phyloP scores from a whole-genome alignment of 1,284 basidiomycete species.

The Chalciporus sp. region DNA sequence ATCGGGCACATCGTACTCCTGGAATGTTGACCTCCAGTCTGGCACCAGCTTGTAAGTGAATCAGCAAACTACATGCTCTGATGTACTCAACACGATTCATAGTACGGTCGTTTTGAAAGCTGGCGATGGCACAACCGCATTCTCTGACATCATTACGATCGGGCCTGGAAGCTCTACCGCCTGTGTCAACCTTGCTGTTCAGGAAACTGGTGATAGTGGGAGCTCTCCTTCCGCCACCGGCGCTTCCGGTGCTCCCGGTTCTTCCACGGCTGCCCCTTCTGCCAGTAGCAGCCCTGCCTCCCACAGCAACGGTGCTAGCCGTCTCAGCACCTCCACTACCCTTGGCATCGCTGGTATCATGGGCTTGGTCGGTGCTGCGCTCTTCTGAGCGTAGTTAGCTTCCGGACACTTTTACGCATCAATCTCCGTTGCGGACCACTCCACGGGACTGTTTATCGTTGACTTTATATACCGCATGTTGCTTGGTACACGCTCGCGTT shows the following conservation, averaged over 20 bases:
- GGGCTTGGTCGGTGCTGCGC: slow-evolving; percentile 50
- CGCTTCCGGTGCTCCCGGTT: slow-evolving; percentile 11
- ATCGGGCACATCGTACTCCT: slow-evolving; percentile 52
- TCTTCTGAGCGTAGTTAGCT: slow-evolving; percentile 39
- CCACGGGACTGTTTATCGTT: slow-evolving; percentile 14
- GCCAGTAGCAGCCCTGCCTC: slow-evolving; percentile 24
- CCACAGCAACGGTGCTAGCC: slow-evolving; percentile 32
- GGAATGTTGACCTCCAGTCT: slow-evolving; percentile 58
- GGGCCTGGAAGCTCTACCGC: slow-evolving; percentile 40
- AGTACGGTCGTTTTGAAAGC: slow-evolving; percentile 64
- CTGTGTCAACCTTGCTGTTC: slow-evolving; percentile 26
- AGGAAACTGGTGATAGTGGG: slow-evolving; percentile 3
- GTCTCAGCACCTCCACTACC: slow-evolving; percentile 31
- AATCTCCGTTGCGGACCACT: slow-evolving; percentile 12
- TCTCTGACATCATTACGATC: slow-evolving; percentile 58
- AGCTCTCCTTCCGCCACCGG: background rate
- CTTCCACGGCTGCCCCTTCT: slow-evolving; percentile 5
- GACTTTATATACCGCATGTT: slow-evolving; percentile 19
- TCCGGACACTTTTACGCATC: slow-evolving; percentile 9
- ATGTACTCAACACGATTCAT: slow-evolving; percentile 6
- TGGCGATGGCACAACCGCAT: slow-evolving; percentile 55
- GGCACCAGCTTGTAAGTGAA: slow-evolving; percentile 56
- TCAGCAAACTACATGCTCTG: background rate
- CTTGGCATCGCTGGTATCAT: slow-evolving; percentile 48
- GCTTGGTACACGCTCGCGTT: slow-evolving; percentile 15